A percentile compares a stretch with the other conserved stretches of the same genome.
Conservation (phyloP, 1,284 basidiomycete species). For the Tilletia setariae region DNA sequence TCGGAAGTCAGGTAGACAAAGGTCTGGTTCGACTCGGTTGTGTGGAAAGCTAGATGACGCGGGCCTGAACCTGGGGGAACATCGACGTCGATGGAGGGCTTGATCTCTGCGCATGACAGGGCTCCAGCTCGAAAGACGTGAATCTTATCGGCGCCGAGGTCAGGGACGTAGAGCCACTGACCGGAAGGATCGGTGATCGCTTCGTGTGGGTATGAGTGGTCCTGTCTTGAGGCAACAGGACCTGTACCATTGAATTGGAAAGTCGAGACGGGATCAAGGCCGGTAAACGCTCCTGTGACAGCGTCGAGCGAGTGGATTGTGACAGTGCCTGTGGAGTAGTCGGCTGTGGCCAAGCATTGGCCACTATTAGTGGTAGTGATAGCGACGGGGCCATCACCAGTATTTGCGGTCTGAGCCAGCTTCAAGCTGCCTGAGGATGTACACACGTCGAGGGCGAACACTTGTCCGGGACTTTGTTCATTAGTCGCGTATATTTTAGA, state of each 20-base stretch:
- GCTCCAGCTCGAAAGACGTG: slow-evolving; percentile 21
- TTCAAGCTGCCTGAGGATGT: not conserved
- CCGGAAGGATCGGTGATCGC: slow-evolving; percentile 29
- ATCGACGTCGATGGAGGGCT: slow-evolving; percentile 20
- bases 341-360: not conserved
- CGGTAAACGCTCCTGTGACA: not conserved
- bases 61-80: slow-evolving; percentile 29
- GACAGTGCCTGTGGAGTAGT: not conserved
- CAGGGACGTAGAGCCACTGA: slow-evolving; percentile 35
- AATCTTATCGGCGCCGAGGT: slow-evolving; percentile 42
- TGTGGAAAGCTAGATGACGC: slow-evolving; percentile 29
- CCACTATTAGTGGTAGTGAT: not conserved
- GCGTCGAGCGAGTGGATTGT: not conserved
- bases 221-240: slow-evolving; percentile 36
- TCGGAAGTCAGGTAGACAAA: slow-evolving; percentile 40
- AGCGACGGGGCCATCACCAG: not conserved
- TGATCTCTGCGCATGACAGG: not conserved
- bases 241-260: slow-evolving; percentile 34
- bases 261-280: not conserved
- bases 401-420: not conserved
- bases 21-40: not conserved
- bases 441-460: not conserved
- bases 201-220: slow-evolving; percentile 43
- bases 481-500: not conserved
- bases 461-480: not conserved